Conservation (phyloP, 78 protist genomes). For the Isochrysis galbana region DNA sequence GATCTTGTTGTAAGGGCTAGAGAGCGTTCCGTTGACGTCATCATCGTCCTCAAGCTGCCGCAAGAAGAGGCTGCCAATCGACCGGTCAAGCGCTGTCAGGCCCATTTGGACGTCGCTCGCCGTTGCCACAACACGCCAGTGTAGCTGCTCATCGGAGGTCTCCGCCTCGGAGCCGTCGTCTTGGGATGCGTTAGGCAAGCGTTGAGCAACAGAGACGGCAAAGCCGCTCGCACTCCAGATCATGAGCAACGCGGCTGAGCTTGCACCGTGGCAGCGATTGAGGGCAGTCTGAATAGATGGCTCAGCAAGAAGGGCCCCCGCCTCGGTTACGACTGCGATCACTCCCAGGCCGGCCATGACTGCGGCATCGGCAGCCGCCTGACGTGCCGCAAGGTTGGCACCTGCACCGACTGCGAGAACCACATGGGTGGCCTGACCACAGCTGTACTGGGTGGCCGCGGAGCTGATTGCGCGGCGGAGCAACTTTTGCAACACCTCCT, state of each 20-base stretch:
- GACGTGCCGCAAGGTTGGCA: background rate
- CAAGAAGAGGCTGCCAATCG: background rate
- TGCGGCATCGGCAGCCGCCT: background rate
- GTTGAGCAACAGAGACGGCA: background rate
- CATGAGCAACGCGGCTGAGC: background rate
- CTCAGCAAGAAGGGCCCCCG: background rate
- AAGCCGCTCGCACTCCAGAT: background rate
- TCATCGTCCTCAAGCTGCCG: background rate
- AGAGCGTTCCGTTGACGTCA: background rate
- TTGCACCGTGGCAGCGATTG: background rate
- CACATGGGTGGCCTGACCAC: background rate
- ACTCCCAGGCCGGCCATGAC: background rate
- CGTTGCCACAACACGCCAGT: background rate
- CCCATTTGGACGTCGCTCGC: background rate
- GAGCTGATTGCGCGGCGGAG: background rate
- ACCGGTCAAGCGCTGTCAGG: background rate
- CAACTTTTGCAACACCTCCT: background rate
- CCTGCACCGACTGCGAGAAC: background rate
- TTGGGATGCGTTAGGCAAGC: background rate
- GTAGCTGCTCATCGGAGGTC: too few relatives aligned
- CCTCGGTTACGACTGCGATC: background rate
- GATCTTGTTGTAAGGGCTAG: background rate
- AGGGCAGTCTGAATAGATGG: background rate
- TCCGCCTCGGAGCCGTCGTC: background rate
- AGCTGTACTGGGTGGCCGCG: background rate